Conservation (phyloP, 257 asterid genomes). For the Misopates orontium region DNA sequence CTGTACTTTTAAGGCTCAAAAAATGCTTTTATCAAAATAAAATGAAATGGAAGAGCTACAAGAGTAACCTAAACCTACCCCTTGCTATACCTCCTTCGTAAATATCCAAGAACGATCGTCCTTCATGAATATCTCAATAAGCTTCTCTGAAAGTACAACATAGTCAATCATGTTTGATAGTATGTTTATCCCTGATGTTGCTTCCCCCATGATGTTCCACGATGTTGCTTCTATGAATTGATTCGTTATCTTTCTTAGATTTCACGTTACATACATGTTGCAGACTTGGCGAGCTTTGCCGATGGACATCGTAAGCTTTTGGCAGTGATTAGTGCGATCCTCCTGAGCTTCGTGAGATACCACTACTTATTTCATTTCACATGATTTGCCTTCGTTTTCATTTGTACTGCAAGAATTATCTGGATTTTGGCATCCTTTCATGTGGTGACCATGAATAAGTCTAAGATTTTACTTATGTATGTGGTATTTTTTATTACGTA, state of each 20-base stretch:
- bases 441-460: constrained; percentile 3
- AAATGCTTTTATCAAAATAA: no score
- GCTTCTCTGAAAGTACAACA: neutral
- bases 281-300: constrained; percentile 73
- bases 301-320: constrained; percentile 75
- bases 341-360: constrained; percentile 77
- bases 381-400: constrained; percentile 6
- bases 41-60: no score
- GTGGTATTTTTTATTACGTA: neutral
- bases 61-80: no score
- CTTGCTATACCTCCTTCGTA: no score
- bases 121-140: constrained; percentile 1
- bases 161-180: neutral
- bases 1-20: no score
- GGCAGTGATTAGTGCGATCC: constrained; percentile 67
- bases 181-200: neutral
- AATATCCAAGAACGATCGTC: no score
- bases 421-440: neutral
- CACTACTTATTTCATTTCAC: constrained; percentile 16
- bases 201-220: no score
- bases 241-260: constrained; percentile 8
- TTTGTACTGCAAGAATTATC: constrained; percentile 13
- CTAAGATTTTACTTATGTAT: neutral
- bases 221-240: constrained; percentile 9
- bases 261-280: constrained; percentile 23